Percentiles rank a stretch among this genome's conserved stretches.
Conservation (phyloP, 1,139 yeast species). For the Pneumocystis oryctolagi region DNA sequence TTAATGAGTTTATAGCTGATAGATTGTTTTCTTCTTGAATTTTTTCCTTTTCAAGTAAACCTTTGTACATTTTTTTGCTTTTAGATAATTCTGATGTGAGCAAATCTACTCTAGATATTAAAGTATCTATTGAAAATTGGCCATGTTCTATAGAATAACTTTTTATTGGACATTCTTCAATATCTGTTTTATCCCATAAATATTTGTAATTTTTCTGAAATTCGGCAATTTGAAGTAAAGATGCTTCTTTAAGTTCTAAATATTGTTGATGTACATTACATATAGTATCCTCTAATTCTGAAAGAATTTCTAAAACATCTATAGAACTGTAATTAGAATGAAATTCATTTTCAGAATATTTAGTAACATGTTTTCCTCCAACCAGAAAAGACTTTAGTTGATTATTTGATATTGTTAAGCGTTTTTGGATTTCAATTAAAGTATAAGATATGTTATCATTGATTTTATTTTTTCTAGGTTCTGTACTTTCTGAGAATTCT, state of each 20-base stretch:
- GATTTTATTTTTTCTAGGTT: not conserved
- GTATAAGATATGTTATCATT: not conserved
- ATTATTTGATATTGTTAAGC: not conserved
- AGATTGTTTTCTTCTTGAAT: not conserved
- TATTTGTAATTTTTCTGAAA: not conserved
- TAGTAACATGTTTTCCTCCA: not conserved
- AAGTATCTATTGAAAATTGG: not conserved
- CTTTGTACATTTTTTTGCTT: not conserved
- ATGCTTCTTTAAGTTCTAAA: not conserved
- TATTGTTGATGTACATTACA: not conserved
- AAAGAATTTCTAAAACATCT: not conserved
- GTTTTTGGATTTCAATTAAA: not conserved
- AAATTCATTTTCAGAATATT: not conserved
- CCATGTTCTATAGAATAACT: slow-evolving; percentile 1
- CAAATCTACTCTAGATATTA: not conserved
- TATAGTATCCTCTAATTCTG: not conserved
- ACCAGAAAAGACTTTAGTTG: not conserved
- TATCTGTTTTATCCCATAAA: not conserved
- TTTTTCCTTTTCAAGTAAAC: not conserved
- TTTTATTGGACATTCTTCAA: not conserved
- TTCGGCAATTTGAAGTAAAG: not conserved
- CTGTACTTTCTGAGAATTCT: not conserved
- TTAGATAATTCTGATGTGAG: not conserved
- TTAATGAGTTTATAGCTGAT: not conserved
- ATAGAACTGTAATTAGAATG: not conserved